Evolutionary conservation across 2,329 filamentous ascomycete species (phyloP).

Genomic region (Talaromyces sp.): DNA sequence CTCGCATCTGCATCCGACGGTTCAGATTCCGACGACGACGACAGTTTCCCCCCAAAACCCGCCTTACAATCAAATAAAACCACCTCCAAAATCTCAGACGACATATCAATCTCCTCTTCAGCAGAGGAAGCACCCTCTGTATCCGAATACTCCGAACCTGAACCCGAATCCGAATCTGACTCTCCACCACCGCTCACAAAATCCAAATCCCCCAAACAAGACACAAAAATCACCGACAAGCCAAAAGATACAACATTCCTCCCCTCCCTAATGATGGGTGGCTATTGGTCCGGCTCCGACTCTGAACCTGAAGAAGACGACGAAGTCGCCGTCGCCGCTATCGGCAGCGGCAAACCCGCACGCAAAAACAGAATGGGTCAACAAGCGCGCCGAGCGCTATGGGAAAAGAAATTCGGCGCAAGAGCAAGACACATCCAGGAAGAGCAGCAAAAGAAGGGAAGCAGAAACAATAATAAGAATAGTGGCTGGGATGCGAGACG

Average conservation of each 20-base stretch:
- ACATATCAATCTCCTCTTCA: constrained; percentile 33
- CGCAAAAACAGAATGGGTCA: constrained; percentile 63
- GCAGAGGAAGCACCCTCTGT: constrained; percentile 25
- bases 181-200: constrained; percentile 17
- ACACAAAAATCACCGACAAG: constrained; percentile 20
- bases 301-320: constrained; percentile 37
- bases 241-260: constrained; percentile 53
- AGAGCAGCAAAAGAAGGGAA: constrained; percentile 21
- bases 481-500: constrained; percentile 57
- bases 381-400: constrained; percentile 57
- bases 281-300: constrained; percentile 62
- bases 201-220: constrained; percentile 12
- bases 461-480: constrained; percentile 37
- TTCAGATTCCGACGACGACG: constrained; percentile 26
- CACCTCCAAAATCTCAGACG: constrained; percentile 16
- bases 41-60: neutral
- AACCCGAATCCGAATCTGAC: constrained; percentile 18
- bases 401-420: constrained; percentile 60
- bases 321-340: constrained; percentile 48
- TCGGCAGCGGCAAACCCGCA: constrained; percentile 25
- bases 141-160: constrained; percentile 23
- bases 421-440: constrained; percentile 56
- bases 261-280: constrained; percentile 59
- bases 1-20: constrained; percentile 30
- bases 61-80: neutral